Percentiles rank a stretch among this genome's conserved stretches.
These are phyloP conservation scores for Aspergillus novofumigatus DNA, from an alignment of 2,329 filamentous ascomycete species.

Conservation along the genomic window DNA sequence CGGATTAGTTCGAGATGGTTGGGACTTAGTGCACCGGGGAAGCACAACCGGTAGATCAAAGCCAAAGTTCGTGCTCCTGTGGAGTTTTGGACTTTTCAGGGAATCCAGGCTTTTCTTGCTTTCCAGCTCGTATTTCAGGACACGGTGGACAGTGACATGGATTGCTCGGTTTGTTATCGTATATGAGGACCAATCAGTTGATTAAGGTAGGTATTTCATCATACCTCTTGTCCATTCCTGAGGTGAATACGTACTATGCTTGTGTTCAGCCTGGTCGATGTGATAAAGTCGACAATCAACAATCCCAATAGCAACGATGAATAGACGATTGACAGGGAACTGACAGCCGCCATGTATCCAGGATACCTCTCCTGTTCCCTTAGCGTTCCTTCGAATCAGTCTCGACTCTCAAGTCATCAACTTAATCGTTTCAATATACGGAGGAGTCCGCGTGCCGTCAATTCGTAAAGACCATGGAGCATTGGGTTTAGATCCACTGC, in stretches of 20 bases:
- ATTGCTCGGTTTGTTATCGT: neutral
- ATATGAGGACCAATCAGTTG: neutral
- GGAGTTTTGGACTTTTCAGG: no score
- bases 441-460: neutral
- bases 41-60: conserved; percentile 20
- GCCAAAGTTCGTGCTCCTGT: neutral
- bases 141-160: neutral
- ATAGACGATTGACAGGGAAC: neutral
- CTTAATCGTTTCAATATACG: neutral
- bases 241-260: neutral
- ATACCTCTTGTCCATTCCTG: neutral
- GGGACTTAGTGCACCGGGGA: conserved; percentile 14
- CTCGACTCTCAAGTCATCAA: neutral
- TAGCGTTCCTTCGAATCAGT: neutral
- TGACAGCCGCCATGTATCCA: neutral
- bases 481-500: neutral
- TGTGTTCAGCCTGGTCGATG: neutral
- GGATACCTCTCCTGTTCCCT: neutral
- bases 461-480: neutral
- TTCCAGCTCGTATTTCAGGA: neutral
- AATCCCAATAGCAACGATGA: neutral
- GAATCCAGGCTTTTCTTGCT: neutral
- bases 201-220: neutral
- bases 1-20: neutral
- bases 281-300: neutral